phyloP scores from a whole-genome alignment of 1,284 basidiomycete genomes.

The Microstroma glucosiphilum region DNA sequence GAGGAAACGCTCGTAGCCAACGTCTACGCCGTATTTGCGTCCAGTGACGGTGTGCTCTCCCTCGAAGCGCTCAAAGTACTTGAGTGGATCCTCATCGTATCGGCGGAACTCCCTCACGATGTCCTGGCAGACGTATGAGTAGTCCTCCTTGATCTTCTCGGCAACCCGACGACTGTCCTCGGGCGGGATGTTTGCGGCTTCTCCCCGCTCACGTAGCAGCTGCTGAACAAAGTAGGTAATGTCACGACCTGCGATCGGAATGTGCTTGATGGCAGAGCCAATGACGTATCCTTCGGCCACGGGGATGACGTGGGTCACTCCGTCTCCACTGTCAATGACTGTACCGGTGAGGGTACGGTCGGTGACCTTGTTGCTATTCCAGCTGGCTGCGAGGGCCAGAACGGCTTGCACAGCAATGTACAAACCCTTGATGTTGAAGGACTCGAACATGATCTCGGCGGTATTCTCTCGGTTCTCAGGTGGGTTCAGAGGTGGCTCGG shows the following conservation, averaged over 20 bases:
- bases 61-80: conserved; percentile 89
- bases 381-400: conserved; percentile 94
- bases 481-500: conserved; percentile 94
- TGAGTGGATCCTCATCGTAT: conserved; percentile 92
- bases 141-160: conserved; percentile 79
- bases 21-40: conserved; percentile 80
- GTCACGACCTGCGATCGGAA: conserved; percentile 95
- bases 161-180: conserved; percentile 91
- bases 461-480: conserved; percentile 99
- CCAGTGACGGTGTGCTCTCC: conserved; percentile 90
- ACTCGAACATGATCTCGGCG: conserved; percentile 99
- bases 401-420: conserved; percentile 99
- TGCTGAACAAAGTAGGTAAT: conserved; percentile 97
- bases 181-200: conserved; percentile 82
- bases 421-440: conserved; percentile 93
- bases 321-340: conserved; percentile 97
- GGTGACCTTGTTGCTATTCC: conserved; percentile 85
- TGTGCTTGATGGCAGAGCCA: conserved; percentile 97
- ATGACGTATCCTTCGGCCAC: conserved; percentile 98
- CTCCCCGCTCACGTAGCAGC: conserved; percentile 88
- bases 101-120: conserved; percentile 98
- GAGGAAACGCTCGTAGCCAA: conserved; percentile 98
- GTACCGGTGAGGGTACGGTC: conserved; percentile 94
- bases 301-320: conserved; percentile 94
- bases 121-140: conserved; percentile 90